Evolutionary conservation across 2,329 filamentous ascomycete genomes (phyloP), one percentile per base, ranked within the genome.

Genomic region (Colletotrichum ledebouriae): DNA sequence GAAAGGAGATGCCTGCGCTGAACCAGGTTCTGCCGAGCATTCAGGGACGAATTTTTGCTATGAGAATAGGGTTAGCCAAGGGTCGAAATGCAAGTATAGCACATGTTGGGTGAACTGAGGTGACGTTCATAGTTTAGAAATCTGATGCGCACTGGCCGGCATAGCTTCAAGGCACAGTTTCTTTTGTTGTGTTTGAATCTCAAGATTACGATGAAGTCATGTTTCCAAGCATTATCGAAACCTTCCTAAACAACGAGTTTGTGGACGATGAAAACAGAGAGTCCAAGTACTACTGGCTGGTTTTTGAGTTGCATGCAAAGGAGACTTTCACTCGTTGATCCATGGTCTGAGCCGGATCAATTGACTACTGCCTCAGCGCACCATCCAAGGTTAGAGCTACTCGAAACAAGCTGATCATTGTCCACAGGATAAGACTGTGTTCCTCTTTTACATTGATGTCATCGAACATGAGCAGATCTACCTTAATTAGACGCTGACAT

Each of bases 1-100:
- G 47, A 41, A 61, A 65, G 12, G 42, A 39, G 22, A 65, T 44
- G 33, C 52, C 63, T 37, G 50, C 17, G 37, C 47, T 29, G 25
- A 50, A 42, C n/a, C 34, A 60, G 4, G 63, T 65, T 22, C 63
- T 52, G 6, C 44, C 33, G 29, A 65, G 57, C 63, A 65, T 65
- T 42, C 63, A 53, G 17, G 20, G 11, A 22, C 49, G 37, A 7
- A 29, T 33, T 22, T 20, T 20, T 17, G 13, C 41, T 56, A 12
- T 20, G 33, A 29, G 17, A 4, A 34, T 22, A n/a, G 29, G 25
- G 6, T 6, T 6, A 29, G 6, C 25, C 25, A 29, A 6, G 25
- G 4, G 4, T 29, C 47, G n/a, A n/a, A 9, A 37, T n/a, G 50
- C 17, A 17, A 39, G 33, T 11, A 12, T n/a, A 20, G 20, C 17